Percentiles rank a stretch among this genome's conserved stretches.
Evolutionary conservation across 2,329 filamentous ascomycete species (phyloP).

Genomic region (Thielaviopsis ethacetica): DNA sequence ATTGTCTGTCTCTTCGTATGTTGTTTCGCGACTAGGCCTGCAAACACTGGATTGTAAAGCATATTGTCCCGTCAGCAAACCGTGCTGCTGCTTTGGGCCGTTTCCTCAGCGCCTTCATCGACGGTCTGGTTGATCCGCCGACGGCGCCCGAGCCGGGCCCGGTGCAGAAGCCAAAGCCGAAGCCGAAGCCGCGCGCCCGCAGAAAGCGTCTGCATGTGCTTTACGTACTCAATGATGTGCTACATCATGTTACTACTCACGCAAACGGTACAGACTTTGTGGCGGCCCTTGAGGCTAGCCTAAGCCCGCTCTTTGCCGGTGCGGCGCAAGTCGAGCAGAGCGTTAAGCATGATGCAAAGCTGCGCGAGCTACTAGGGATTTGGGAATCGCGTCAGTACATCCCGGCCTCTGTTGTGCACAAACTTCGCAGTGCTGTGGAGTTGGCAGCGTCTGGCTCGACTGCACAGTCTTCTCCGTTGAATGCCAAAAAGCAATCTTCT

Average conservation of each 20-base stretch:
- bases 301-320: slow-evolving; percentile 45
- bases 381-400: slow-evolving; percentile 59
- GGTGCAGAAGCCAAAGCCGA: background rate
- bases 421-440: slow-evolving; percentile 42
- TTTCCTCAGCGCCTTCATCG: slow-evolving; percentile 51
- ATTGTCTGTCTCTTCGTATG: slow-evolving; percentile 17
- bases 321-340: slow-evolving; percentile 41
- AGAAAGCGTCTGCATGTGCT: slow-evolving; percentile 60
- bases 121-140: slow-evolving; percentile 19
- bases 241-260: slow-evolving; percentile 49
- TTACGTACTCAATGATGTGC: slow-evolving; percentile 62
- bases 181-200: slow-evolving; percentile 18
- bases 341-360: slow-evolving; percentile 49
- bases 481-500: slow-evolving; percentile 11
- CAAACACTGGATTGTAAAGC: slow-evolving; percentile 68
- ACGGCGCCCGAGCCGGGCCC: background rate
- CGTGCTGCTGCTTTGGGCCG: slow-evolving; percentile 55
- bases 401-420: slow-evolving; percentile 31
- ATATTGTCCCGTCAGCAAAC: slow-evolving; percentile 50
- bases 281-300: slow-evolving; percentile 36
- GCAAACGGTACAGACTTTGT: slow-evolving; percentile 34
- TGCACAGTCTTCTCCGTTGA: slow-evolving; percentile 14
- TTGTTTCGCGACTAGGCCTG: slow-evolving; percentile 47
- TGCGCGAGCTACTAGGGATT: slow-evolving; percentile 46
- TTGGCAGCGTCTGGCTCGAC: slow-evolving; percentile 18